Evolutionary conservation across 257 asterid species (phyloP).

Genomic region (Cynanchum wilfordii): DNA sequence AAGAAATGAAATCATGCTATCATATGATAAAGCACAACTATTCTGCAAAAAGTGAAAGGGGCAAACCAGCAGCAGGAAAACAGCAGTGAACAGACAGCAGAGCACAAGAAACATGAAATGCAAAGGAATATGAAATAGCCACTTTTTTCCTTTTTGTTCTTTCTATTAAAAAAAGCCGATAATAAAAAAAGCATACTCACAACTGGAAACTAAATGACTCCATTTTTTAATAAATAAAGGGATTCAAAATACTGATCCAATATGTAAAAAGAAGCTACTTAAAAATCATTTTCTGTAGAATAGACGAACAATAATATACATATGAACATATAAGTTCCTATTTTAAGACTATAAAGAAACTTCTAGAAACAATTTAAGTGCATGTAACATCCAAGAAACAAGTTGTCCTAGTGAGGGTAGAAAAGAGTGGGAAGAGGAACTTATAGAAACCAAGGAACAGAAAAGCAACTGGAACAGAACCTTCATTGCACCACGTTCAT

Average conservation of each 20-base stretch:
- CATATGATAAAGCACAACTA: conserved; percentile 1
- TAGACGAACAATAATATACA: not conserved
- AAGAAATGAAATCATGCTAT: conserved; percentile 16
- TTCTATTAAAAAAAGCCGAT: not conserved
- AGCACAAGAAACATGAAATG: not conserved
- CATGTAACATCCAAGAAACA: not conserved
- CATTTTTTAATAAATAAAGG: not conserved
- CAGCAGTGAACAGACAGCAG: not conserved
- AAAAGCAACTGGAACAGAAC: conserved; percentile 36
- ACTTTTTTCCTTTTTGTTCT: too few species aligned
- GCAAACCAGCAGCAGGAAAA: not conserved
- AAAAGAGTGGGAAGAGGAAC: not conserved
- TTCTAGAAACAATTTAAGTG: not conserved
- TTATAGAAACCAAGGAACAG: not conserved
- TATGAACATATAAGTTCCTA: not conserved
- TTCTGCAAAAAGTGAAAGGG: conserved; percentile 15
- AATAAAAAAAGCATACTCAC: not conserved
- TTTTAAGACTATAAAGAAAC: not conserved
- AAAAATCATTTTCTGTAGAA: not conserved
- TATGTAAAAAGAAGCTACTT: not conserved
- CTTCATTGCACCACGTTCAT: conserved; percentile 86
- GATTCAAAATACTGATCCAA: not conserved
- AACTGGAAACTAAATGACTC: not conserved
- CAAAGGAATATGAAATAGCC: not conserved
- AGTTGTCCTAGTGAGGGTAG: not conserved